Conservation (phyloP, 805 yeast species). For the Hanseniaspora lindneri region DNA sequence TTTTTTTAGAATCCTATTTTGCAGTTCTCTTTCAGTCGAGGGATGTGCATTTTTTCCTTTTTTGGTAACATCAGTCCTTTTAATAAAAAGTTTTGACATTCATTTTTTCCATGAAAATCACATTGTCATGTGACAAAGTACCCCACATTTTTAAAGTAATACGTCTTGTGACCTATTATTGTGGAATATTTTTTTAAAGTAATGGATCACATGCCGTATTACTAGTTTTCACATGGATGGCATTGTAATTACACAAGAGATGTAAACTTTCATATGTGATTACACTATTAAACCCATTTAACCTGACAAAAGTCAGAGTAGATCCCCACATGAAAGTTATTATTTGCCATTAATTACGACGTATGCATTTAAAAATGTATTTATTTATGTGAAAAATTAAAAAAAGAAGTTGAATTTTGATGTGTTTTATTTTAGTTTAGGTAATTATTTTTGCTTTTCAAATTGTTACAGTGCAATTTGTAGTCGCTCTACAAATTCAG, state of each 20-base stretch:
- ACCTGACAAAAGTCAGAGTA: not conserved
- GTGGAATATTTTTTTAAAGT: not conserved
- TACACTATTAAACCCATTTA: not conserved
- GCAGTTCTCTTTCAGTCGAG: no score
- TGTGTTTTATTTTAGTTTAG: no score
- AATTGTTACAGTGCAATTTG: no score
- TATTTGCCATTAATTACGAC: no score
- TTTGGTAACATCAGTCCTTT: constrained; percentile 3
- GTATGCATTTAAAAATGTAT: no score
- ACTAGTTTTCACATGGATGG: not conserved
- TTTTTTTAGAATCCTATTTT: no score
- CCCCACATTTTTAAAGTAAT: no score
- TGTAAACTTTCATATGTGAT: not conserved
- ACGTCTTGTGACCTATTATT: not conserved
- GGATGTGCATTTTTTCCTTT: not conserved
- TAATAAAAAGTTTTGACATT: not conserved
- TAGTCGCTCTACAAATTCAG: no score
- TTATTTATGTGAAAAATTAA: no score
- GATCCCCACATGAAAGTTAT: not conserved
- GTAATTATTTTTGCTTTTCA: no score
- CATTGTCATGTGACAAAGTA: no score
- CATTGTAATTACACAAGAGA: not conserved
- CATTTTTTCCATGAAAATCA: not conserved
- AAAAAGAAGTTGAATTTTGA: no score
- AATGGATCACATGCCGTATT: not conserved